phyloP scores from a whole-genome alignment of 106 monocot genomes.

The Platanthera guangdongensis region DNA sequence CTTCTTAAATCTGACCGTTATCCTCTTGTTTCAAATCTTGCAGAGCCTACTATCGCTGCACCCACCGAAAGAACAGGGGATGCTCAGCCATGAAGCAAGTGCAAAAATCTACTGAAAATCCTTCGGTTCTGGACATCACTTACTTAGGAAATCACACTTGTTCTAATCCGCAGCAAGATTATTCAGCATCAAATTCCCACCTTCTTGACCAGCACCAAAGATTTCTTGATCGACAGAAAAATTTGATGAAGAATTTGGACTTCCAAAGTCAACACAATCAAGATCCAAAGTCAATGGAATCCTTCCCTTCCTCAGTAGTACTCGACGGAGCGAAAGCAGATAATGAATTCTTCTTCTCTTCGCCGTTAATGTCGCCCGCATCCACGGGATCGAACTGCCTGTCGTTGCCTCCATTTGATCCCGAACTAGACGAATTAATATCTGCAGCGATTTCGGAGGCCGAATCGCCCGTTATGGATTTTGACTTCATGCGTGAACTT shows the following conservation, averaged over 20 bases:
- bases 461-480: background rate
- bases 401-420: background rate
- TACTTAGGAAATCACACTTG: conserved; percentile 34
- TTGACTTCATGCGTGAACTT: background rate
- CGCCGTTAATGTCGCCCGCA: background rate
- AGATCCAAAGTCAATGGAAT: background rate
- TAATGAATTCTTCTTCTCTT: background rate
- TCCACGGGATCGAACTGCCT: background rate
- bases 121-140: conserved; percentile 23
- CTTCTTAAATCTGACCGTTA: too few species aligned
- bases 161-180: background rate
- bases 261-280: conserved; percentile 9
- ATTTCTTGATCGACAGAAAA: background rate
- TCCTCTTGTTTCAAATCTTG: background rate
- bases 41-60: conserved; percentile 40
- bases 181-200: background rate
- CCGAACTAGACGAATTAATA: background rate
- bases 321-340: background rate
- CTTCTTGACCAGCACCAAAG: background rate
- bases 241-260: conserved; percentile 12
- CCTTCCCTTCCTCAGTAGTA: background rate
- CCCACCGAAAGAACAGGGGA: conserved; percentile 22
- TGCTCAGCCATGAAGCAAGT: conserved; percentile 50
- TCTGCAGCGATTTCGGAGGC: background rate
- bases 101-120: conserved; percentile 31